Base-by-base conservation (phyloP, 208 protist species). In the Acanthamoeba lugdunensis region DNA sequence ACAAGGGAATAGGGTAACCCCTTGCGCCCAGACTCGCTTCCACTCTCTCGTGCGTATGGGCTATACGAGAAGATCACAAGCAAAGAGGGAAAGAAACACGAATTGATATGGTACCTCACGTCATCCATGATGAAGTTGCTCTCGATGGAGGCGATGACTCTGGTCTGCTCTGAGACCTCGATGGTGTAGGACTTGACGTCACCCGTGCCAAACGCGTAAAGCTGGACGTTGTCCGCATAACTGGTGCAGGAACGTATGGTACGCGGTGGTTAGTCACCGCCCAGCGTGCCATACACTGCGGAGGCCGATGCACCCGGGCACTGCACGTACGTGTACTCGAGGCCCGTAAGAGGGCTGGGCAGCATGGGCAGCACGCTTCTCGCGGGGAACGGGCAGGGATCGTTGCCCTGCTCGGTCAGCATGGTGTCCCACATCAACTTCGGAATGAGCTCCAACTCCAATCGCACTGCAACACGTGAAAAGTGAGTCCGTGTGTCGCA, bases 91-190 rank as follows among this genome's bases (percentile, higher is more conserved):
- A 37, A 37, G 33, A 37, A 37, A 33, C n/a, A 11, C 8, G 23
- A 33, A 11, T 71, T 71, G 8, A 28, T 33, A 23, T 71, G 48
- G 13, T 85, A 92, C 87, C 87, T 45, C 13, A 92, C 67, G 61
- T 92, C 87, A 30, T 92, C 61, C 4, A 92, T 41, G 48, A 92
- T 58, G 87, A 92, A 92, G 63, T 58, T 92, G 87, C 87, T 92
- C 45, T 92, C 61, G 52, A 54, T 77, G 6, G 87, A 48, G 41
- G 87, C 28, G 23, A 92, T 77, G 7, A 92, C 33, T 41, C 87
- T 48, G 9, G 33, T 28, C n/a, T 9, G 13, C 61, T 71, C 14
- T 11, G 63, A 61, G 7, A 75, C 61, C 21, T 52, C 52, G 52
- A 92, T 67, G 7, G n/a, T 18, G 52, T 92, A 92, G 13, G 87